Conservation (phyloP, 331 rosid genomes). For the Phaseolus coccineus region DNA sequence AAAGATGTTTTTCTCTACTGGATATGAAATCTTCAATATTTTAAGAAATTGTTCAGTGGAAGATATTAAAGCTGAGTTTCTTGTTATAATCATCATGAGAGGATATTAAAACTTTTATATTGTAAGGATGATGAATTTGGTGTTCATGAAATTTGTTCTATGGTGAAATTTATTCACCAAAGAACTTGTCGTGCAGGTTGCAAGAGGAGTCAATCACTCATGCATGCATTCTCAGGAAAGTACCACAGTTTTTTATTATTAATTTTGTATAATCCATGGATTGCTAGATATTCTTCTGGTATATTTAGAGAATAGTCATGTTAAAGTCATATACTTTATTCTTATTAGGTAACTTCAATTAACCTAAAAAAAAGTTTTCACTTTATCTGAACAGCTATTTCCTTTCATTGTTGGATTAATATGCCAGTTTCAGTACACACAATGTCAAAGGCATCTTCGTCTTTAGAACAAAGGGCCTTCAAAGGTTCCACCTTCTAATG, state of each 20-base stretch:
- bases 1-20: too few relatives aligned
- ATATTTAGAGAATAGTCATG: constrained; percentile 11
- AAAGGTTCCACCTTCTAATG: constrained; percentile 20
- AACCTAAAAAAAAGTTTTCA: neutral
- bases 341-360: constrained; percentile 23
- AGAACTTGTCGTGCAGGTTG: neutral
- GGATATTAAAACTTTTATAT: neutral
- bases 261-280: neutral
- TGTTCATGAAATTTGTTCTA: neutral
- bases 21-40: too few relatives aligned
- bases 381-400: constrained; percentile 11
- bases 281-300: neutral
- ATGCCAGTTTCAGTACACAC: constrained; percentile 37
- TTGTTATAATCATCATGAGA: constrained; percentile 1
- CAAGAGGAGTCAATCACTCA: constrained; percentile 11
- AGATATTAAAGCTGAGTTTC: neutral
- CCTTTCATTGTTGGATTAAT: constrained; percentile 29
- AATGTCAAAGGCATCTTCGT: constrained; percentile 24
- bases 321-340: constrained; percentile 3
- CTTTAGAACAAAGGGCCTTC: constrained; percentile 23
- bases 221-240: constrained; percentile 24
- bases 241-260: neutral
- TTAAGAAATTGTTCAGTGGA: neutral
- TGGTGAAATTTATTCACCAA: constrained; percentile 8
- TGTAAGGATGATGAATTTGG: neutral